Conservation (phyloP, 2,329 filamentous ascomycete species). For the Colletotrichum sp. region DNA sequence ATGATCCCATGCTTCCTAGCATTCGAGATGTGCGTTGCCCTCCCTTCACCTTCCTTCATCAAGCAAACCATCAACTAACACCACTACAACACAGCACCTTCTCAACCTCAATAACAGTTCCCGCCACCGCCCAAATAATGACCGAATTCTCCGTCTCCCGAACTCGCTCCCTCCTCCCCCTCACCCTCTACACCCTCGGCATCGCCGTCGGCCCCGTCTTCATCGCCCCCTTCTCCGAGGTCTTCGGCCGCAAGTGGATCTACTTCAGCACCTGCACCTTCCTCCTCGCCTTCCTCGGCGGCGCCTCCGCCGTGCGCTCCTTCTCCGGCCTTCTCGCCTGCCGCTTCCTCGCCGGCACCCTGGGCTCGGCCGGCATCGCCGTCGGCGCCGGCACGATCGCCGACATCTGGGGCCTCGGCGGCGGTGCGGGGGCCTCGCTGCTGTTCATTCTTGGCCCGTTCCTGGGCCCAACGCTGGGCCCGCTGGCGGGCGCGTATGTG, state of each 20-base stretch:
- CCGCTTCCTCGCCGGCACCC: slow-evolving; percentile 71
- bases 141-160: slow-evolving; percentile 20
- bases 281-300: slow-evolving; percentile 68
- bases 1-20: slow-evolving; percentile 19
- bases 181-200: slow-evolving; percentile 75
- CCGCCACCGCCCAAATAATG: background rate
- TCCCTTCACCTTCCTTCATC: background rate
- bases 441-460: slow-evolving; percentile 76
- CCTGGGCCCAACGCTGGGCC: slow-evolving; percentile 45
- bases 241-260: slow-evolving; percentile 68
- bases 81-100: background rate
- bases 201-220: slow-evolving; percentile 80
- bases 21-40: slow-evolving; percentile 13
- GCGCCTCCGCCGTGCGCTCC: slow-evolving; percentile 66
- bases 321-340: slow-evolving; percentile 75
- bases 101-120: slow-evolving; percentile 21
- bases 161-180: background rate
- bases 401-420: slow-evolving; percentile 67
- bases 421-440: slow-evolving; percentile 71
- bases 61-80: background rate
- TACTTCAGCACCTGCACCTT: slow-evolving; percentile 72
- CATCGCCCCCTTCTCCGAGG: slow-evolving; percentile 78
- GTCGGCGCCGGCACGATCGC: slow-evolving; percentile 78
- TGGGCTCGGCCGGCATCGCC: slow-evolving; percentile 74
- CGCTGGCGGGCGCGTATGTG: slow-evolving; percentile 59